Base-by-base conservation (phyloP, 192 early-diverging fungal species). In the Coemansia sp. region DNA sequence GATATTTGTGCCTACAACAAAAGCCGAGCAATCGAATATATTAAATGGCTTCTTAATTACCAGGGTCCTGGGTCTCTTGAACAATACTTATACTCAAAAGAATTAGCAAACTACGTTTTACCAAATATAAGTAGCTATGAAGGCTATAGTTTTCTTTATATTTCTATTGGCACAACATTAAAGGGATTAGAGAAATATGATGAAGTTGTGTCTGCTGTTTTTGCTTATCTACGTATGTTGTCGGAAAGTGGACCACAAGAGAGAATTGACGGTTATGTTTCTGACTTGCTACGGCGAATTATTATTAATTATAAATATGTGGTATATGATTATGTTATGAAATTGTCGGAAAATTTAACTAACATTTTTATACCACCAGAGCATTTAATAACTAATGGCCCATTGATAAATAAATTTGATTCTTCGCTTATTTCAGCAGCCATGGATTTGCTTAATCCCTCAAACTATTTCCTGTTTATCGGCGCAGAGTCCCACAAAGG, bases 21-120 rank as follows among this genome's bases (percentile, higher is more conserved):
- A 64, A 42, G 54, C 1, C 62, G 88, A 59, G 87, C 94, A 14
- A 82, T 80, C 11, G 51, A 73, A 3, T 96, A 95, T 70, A 61
- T 91, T 9, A 84, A 87, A 3, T 90, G 90, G 59, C 78, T 96
- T n/a, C 86, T 98, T 65, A 89, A 90, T 0, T 88, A 93, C 67
- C 92, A 95, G 63, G 88, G 88, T 22, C 68, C 74, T 9, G 95
- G 95, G 5, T 95, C 94, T 1, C 75, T 98, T 56, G 74, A 93
- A 10, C 87, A 90, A 0, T 72, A 91, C 29, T 74, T 98, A 31
- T 93, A 95, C 68, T 83, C 88, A 51, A 84, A 89, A 27, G 91
- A 92, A 6, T 98, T 94, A 93, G 93, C 91, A 6, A 85, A n/a
- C n/a, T n/a, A n/a, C n/a, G n/a, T n/a, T n/a, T n/a, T n/a, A n/a